Conservation (phyloP, 2,329 filamentous ascomycete genomes). For the Colletotrichum graminicola region DNA sequence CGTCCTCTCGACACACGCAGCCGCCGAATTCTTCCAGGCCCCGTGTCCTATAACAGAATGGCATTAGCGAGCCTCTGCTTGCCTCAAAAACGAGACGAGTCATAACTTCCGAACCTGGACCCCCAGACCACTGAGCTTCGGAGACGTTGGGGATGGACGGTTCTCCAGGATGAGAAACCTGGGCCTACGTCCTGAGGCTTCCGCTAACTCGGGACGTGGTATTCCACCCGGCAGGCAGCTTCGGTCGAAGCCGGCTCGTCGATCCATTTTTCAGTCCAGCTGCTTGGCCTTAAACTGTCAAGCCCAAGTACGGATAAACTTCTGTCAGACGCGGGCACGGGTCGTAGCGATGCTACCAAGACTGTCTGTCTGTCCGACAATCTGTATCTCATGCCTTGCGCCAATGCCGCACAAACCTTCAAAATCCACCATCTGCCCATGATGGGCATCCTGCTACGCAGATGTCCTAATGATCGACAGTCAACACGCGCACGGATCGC, state of each 20-base stretch:
- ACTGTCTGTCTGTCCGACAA: not conserved
- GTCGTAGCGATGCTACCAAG: not conserved
- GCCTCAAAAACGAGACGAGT: not conserved
- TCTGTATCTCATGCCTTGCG: not conserved
- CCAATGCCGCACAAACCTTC: not conserved
- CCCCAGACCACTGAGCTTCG: not conserved
- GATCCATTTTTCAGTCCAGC: slow-evolving; percentile 12
- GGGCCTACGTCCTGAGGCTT: slow-evolving; percentile 11
- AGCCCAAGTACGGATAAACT: slow-evolving; percentile 7
- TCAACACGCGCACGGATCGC: not conserved
- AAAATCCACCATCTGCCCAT: not conserved
- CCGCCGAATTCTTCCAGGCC: not conserved
- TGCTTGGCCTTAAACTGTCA: not conserved
- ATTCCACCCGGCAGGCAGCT: not conserved
- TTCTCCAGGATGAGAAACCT: slow-evolving; percentile 9
- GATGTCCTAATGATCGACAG: not conserved
- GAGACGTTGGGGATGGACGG: slow-evolving; percentile 7
- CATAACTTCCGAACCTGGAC: not conserved
- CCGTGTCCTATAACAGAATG: not conserved
- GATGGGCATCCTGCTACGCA: not conserved
- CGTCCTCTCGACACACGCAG: not conserved
- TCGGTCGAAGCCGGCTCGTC: slow-evolving; percentile 2
- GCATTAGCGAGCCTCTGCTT: not conserved
- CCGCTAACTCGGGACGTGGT: slow-evolving; percentile 20
- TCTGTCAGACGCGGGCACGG: slow-evolving; percentile 8